These are phyloP conservation scores for Pleurotus platypus DNA, from an alignment of 768 basidiomycete species.

Conservation along the genomic window DNA sequence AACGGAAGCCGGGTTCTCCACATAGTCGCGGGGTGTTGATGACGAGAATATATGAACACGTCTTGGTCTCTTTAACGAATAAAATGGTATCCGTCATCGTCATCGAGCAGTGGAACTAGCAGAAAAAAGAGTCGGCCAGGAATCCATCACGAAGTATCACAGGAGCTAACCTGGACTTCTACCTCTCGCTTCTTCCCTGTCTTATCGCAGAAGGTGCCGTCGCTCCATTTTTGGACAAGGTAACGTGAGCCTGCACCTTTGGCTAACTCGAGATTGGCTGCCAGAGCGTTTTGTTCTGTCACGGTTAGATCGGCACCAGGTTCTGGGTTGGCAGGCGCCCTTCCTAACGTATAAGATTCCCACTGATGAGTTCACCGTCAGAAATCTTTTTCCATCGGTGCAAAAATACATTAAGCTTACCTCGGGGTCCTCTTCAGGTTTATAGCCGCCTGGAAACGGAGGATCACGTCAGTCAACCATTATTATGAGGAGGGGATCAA, in stretches of 20 bases:
- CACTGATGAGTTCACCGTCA: conserved; percentile 38
- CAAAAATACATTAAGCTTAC: conserved; percentile 39
- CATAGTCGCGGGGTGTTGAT: conserved; percentile 95
- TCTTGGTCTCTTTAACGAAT: conserved; percentile 90
- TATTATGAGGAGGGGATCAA: background rate
- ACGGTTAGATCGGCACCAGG: conserved; percentile 62
- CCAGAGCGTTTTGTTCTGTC: conserved; percentile 60
- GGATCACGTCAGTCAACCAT: background rate
- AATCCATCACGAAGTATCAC: conserved; percentile 8
- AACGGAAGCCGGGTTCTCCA: conserved; percentile 88
- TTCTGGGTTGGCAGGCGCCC: conserved; percentile 58
- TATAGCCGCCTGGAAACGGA: conserved; percentile 54
- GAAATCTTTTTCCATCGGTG: conserved; percentile 17
- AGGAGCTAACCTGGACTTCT: conserved; percentile 81
- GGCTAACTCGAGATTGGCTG: conserved; percentile 72
- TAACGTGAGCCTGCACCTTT: conserved; percentile 81
- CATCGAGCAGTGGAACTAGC: conserved; percentile 93
- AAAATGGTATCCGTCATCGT: conserved; percentile 87
- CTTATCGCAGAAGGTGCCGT: conserved; percentile 92
- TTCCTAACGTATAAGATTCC: conserved; percentile 77
- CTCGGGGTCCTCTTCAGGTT: conserved; percentile 82
- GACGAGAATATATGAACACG: conserved; percentile 91
- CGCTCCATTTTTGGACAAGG: conserved; percentile 88
- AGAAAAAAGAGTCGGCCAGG: conserved; percentile 14
- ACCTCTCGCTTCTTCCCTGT: conserved; percentile 84